Evolutionary conservation across 306 rosid species (phyloP), one percentile per base, ranked within the genome.

Genomic region (Vigna mungo): DNA sequence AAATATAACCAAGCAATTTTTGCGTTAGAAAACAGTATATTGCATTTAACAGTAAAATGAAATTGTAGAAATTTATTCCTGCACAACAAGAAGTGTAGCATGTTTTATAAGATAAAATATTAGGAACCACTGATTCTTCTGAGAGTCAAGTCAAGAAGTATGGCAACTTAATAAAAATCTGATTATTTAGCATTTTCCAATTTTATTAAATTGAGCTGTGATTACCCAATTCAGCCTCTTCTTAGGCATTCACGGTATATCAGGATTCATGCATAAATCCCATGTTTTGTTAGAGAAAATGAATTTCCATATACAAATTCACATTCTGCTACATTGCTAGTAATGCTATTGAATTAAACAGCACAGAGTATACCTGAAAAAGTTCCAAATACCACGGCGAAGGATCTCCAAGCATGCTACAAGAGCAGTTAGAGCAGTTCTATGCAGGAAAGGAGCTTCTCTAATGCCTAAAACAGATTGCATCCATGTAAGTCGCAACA

Each of bases 301-400:
- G 48, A 34, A 39, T 16, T 39, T 63, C 51, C 25, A n/a, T n/a
- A 17, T 10, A 10, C 71, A 63, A 23, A 52, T 66, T 18, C 36
- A 66, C 46, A 41, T 17, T 30, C 54, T 16, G 78, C 49, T 63
- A 51, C 13, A 43, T 43, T 43, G 67, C 32, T 34, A n/a, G 46
- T 70, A 20, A 63, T 7, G 59, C 18, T 54, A 18, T 53, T 46
- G 12, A 23, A 34, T 39, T 63, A 37, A 34, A 18, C 64, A 48
- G 4, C 30, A 70, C 4, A 65, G 59, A 7, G 46, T 36, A 9
- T 72, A 93, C 98, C 98, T 86, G 85, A 90, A 89, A 81, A 93
- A 90, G 73, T 93, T 93, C 96, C 96, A 90, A 69, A 93, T 88
- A 82, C 98, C 96, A 0, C 94, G 94, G 1, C 94, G 94, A n/a